Evolutionary conservation across 1,284 basidiomycete species (phyloP).

Genomic region (Porphyrellus sp.): DNA sequence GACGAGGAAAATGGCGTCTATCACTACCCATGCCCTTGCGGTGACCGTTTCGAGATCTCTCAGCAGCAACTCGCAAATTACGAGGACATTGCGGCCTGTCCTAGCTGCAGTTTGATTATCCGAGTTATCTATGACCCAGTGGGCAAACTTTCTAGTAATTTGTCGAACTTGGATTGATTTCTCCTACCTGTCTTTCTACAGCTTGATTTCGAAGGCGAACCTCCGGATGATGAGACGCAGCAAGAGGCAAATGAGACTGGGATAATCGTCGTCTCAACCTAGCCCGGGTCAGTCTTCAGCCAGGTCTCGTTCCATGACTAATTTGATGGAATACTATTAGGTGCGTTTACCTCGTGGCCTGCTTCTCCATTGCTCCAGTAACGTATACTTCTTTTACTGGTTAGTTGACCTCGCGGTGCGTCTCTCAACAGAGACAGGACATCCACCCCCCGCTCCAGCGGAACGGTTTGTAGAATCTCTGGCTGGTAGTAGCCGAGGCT

Average conservation of each 20-base stretch:
- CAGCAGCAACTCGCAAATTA: conserved; percentile 83
- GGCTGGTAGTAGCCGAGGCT: no score
- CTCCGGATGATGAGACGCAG: conserved; percentile 45
- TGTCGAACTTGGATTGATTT: background rate
- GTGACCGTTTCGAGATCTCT: conserved; percentile 97
- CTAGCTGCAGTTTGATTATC: conserved; percentile 92
- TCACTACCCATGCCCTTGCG: conserved; percentile 98
- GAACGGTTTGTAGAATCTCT: no score
- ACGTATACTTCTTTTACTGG: conserved; percentile 1
- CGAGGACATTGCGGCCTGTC: conserved; percentile 97
- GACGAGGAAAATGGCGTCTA: conserved; percentile 80
- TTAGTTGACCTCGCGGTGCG: no score
- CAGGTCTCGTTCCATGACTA: background rate
- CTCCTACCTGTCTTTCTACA: conserved; percentile 25
- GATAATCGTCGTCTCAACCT: conserved; percentile 20
- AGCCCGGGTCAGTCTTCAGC: no score
- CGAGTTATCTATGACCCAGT: conserved; percentile 95
- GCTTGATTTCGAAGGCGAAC: conserved; percentile 73
- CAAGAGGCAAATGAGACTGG: conserved; percentile 37
- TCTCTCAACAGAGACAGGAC: no score
- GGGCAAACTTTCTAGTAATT: conserved; percentile 35
- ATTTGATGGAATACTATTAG: background rate
- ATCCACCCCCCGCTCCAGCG: no score
- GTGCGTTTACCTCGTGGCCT: background rate
- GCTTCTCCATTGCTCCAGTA: background rate